A percentile compares a stretch with the other conserved stretches of the same genome.
Conservation (phyloP, 805 yeast species). For the Teunomyces tritomae region DNA sequence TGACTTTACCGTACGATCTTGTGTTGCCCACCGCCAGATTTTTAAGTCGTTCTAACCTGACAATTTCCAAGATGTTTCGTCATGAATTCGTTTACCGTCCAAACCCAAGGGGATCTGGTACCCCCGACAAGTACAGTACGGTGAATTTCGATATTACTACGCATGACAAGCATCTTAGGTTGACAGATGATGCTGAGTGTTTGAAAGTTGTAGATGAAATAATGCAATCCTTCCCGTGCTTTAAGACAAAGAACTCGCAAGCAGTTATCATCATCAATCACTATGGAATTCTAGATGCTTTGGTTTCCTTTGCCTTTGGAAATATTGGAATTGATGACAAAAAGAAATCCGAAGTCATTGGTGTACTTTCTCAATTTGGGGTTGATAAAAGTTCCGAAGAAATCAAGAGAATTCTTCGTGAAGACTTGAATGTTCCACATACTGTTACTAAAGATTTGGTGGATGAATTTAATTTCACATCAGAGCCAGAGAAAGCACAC, state of each 20-base stretch:
- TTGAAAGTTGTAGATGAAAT: conserved; percentile 79
- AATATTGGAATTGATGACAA: conserved; percentile 64
- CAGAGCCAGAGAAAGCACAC: conserved; percentile 64
- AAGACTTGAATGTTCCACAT: conserved; percentile 71
- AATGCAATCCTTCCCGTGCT: conserved; percentile 62
- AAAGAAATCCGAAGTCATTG: conserved; percentile 65
- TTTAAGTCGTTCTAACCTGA: conserved; percentile 58
- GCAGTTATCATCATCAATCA: conserved; percentile 72
- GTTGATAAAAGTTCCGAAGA: conserved; percentile 64
- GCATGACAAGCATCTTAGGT: conserved; percentile 39
- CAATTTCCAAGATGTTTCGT: conserved; percentile 62
- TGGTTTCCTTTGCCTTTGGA: conserved; percentile 67
- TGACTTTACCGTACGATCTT: conserved; percentile 86
- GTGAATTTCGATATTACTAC: conserved; percentile 82
- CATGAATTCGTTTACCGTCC: conserved; percentile 83
- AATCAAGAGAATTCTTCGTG: conserved; percentile 38
- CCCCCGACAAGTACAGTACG: conserved; percentile 75
- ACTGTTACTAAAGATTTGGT: conserved; percentile 81
- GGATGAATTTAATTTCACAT: conserved; percentile 67
- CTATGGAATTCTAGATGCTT: conserved; percentile 69
- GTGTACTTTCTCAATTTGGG: conserved; percentile 74
- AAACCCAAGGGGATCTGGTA: conserved; percentile 51
- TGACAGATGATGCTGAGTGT: conserved; percentile 83
- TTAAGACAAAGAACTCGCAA: conserved; percentile 46
- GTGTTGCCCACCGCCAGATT: conserved; percentile 87